Evolutionary conservation across 169 alveolate species (phyloP).

Genomic region (Toxoplasma gondii): DNA sequence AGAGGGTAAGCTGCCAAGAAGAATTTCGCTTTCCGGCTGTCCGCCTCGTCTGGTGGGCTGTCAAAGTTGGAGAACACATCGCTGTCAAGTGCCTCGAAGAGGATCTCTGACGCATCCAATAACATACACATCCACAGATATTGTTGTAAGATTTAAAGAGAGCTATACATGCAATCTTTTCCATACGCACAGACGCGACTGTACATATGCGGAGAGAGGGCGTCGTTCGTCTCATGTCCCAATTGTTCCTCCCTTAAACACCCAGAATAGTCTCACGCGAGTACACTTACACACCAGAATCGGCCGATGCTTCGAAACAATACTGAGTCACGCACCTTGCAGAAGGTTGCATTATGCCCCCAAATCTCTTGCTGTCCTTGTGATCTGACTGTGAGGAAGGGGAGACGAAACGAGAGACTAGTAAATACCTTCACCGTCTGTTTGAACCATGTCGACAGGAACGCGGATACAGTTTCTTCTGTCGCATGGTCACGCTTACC

Average conservation of each 20-base stretch:
- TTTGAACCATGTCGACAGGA: no score
- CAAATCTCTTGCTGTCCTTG: no score
- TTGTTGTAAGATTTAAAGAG: neutral
- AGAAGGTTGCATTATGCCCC: no score
- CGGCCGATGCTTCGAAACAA: no score
- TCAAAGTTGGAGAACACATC: neutral
- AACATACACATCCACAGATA: neutral
- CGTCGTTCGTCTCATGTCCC: no score
- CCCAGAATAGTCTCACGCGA: no score
- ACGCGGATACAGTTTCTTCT: neutral
- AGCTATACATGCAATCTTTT: neutral
- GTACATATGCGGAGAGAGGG: neutral
- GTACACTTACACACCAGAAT: no score
- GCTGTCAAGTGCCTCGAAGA: neutral
- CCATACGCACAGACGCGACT: neutral
- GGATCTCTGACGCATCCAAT: neutral
- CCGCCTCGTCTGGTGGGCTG: conserved; percentile 17
- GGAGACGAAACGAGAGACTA: no score
- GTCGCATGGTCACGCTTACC: neutral
- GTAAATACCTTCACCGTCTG: no score
- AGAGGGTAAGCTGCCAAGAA: neutral
- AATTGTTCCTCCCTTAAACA: no score
- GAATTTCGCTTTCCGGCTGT: neutral
- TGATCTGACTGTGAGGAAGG: no score
- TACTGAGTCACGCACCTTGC: no score